Evolutionary conservation across 148 eudicot genomes (phyloP), one percentile per base, ranked within the genome.

Genomic region (Talinum fruticosum): DNA sequence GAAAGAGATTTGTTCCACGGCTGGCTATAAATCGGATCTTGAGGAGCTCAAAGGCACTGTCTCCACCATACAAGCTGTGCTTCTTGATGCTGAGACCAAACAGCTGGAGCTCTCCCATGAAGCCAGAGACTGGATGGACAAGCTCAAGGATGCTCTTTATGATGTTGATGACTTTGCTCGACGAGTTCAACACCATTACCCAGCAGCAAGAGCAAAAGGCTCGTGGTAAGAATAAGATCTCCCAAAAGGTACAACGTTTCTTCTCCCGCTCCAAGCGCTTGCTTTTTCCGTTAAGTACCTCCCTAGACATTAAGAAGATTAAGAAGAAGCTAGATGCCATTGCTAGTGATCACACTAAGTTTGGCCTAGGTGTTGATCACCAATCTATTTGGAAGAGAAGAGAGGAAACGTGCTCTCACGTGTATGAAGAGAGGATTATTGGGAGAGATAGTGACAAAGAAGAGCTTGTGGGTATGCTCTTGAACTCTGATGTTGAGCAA

Each of bases 151-250:
- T 71, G 74, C 34, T 24, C 34, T 71, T 36, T 71, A 71, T 44
- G 74, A 71, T 71, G 74, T 26, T 44, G 74, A 71, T 71, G 57
- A 71, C 14, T n/a, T 1, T 71, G 74, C 23, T 71, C 19, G 74
- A 71, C 26, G 53, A 38, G 53, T 37, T 38, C 53, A 70, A n/a
- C 57, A 71, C 74, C 44, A 35, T 68, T 18, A 23, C 38, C 35
- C 14, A 13, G 28, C 71, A 34, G 7, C 26, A 36, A 35, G 2
- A 36, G 71, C 71, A 5, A 36, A 21, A 4, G 26, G 71, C 37
- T n/a, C 10, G 2, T 68, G 45, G 37, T 66, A 32, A 32, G 37
- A 32, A 33, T 3, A 66, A 66, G 23, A 66, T 66, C 36, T 30
- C 24, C 13, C 2, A 19, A 14, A 21, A 68, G 71, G 71, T 68